phyloP scores from a whole-genome alignment of 2,329 filamentous ascomycete genomes.

The Magnaporthiopsis incrustans region DNA sequence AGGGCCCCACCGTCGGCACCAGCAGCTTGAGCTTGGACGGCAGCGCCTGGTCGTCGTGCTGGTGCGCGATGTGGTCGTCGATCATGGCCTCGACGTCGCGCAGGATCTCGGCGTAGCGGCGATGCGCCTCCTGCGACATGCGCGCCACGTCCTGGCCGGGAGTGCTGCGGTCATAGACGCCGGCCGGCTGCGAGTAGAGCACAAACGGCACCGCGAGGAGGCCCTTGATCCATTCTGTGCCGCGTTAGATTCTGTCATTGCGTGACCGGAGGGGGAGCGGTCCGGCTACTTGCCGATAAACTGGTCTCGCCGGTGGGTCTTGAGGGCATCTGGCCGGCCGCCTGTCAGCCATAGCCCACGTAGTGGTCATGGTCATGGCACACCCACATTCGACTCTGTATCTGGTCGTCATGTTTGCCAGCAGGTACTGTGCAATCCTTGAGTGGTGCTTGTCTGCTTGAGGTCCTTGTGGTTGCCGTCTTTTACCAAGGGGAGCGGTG shows the following conservation, averaged over 20 bases:
- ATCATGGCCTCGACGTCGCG: constrained; percentile 87
- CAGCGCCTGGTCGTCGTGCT: constrained; percentile 53
- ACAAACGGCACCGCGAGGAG: constrained; percentile 93
- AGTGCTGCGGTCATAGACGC: constrained; percentile 60
- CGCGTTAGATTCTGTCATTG: no score
- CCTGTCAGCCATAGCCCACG: background rate
- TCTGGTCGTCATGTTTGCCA: constrained; percentile 48
- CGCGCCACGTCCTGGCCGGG: constrained; percentile 56
- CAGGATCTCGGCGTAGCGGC: constrained; percentile 92
- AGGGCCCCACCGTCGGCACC: constrained; percentile 83
- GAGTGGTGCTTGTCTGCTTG: no score
- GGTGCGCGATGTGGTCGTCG: constrained; percentile 78
- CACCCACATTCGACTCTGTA: constrained; percentile 67
- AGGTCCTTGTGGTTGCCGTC: no score
- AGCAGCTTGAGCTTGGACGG: constrained; percentile 89
- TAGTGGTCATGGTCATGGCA: no score
- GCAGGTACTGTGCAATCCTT: no score
- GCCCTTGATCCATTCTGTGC: constrained; percentile 87
- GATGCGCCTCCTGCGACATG: constrained; percentile 73
- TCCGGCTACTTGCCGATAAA: constrained; percentile 52
- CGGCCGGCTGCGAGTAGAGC: constrained; percentile 88
- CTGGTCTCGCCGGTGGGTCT: constrained; percentile 87
- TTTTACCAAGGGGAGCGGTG: no score
- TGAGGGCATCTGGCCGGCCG: constrained; percentile 40
- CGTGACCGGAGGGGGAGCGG: no score